These are phyloP conservation scores for Marsdenia floribunda DNA, from an alignment of 257 asterid species.

Conservation along the genomic window DNA sequence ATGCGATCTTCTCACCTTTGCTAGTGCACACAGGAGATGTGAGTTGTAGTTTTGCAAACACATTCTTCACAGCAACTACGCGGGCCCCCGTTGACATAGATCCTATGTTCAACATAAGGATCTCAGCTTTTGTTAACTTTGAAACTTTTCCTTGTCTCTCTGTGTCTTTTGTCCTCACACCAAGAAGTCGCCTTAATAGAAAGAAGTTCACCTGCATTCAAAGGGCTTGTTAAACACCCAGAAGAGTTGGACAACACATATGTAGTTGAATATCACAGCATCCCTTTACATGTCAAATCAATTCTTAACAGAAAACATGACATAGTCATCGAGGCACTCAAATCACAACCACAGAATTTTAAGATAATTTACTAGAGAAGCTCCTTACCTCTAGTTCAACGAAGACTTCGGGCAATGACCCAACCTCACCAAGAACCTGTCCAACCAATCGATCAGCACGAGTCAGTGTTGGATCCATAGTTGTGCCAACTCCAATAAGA, in stretches of 20 bases:
- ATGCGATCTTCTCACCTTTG: conserved; percentile 84
- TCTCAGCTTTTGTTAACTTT: conserved; percentile 81
- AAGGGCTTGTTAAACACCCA: neutral
- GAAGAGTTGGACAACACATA: neutral
- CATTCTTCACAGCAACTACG: conserved; percentile 78
- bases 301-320: neutral
- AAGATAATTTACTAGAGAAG: neutral
- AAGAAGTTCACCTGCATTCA: conserved; percentile 77
- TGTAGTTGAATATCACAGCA: neutral
- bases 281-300: neutral
- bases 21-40: conserved; percentile 98
- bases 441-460: conserved; percentile 99
- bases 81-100: conserved; percentile 99
- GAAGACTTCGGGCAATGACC: conserved; percentile 88
- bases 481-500: conserved; percentile 96
- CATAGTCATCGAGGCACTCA: neutral
- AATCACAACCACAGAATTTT: neutral
- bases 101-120: conserved; percentile 94
- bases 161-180: conserved; percentile 91
- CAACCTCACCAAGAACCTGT: conserved; percentile 98
- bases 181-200: conserved; percentile 74
- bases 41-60: conserved; percentile 82
- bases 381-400: conserved; percentile 77
- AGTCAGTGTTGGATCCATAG: conserved; percentile 97
- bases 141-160: conserved; percentile 90